Evolutionary conservation across 805 yeast species (phyloP), one percentile per base, ranked within the genome.

Genomic region (Yarrowia sp.): DNA sequence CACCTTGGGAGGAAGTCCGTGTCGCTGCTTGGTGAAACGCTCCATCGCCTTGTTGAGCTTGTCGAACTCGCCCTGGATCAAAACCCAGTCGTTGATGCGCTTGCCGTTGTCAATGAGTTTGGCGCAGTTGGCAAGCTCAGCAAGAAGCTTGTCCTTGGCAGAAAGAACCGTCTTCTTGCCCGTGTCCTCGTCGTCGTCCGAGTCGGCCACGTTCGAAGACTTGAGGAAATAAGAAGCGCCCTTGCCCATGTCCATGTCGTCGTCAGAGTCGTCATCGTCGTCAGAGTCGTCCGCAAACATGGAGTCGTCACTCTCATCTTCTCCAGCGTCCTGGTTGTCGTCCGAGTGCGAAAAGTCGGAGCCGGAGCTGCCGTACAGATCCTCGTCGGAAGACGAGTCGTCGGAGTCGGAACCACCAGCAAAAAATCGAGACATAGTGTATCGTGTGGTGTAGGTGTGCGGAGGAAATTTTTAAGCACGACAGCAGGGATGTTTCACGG

Each of bases 71-170:
- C 68, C 62, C 16, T 86, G 81, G 46, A 88, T 86, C 39, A 81
- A 77, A 62, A 85, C 80, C 97, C 97, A 93, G 75, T 89, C 93
- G 70, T 83, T 84, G 66, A 81, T 81, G 75, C 82, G 81, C 69
- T 84, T 84, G 56, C 86, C 84, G 63, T 81, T 80, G 70, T 86
- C 91, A 69, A 91, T 83, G 59, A 83, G 80, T 69, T 84, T 86
- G 68, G 86, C 82, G 32, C 82, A 75, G 24, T 79, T 79, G 68
- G 83, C 85, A 77, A 94, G 82, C 74, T 94, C 99, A 72, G 91
- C 97, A 68, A 91, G 74, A 64, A 91, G 80, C 78, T 93, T 94
- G 67, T 92, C 98, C 77, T 87, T 90, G 61, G 97, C 97, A 63
- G 94, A 85, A 77, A 90, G 92, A 68, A 93, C 97, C 41, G 91